Evolutionary conservation across 495 filamentous ascomycete species (phyloP).

Genomic region (Penicillium cataractarum): DNA sequence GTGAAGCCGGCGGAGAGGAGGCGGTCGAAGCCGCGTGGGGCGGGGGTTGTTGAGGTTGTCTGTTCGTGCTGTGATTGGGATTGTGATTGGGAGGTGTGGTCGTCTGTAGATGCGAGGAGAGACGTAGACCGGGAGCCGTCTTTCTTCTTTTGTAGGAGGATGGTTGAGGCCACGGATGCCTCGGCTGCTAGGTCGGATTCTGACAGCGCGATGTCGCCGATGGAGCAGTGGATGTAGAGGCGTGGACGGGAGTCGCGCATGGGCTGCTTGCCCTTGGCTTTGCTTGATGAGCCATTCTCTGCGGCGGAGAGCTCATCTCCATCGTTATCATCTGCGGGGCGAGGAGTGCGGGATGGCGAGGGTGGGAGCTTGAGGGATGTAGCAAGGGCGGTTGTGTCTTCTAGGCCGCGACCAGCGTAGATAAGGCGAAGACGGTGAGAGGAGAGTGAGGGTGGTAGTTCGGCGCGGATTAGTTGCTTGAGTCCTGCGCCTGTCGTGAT

Average conservation of each 20-base stretch:
- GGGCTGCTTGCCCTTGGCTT: constrained; percentile 60
- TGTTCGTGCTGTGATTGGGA: constrained; percentile 19
- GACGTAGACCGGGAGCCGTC: constrained; percentile 12
- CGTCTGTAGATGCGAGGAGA: constrained; percentile 1
- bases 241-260: constrained; percentile 49
- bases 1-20: constrained; percentile 81
- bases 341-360: constrained; percentile 45
- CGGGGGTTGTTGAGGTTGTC: constrained; percentile 52
- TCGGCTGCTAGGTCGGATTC: constrained; percentile 70
- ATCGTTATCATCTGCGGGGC: constrained; percentile 33
- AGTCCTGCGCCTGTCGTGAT: constrained; percentile 73
- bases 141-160: constrained; percentile 26
- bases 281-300: constrained; percentile 30
- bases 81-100: not conserved
- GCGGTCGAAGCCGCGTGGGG: constrained; percentile 88
- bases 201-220: constrained; percentile 68
- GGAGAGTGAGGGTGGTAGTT: constrained; percentile 64
- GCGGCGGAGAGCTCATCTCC: constrained; percentile 30
- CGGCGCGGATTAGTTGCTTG: constrained; percentile 77
- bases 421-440: constrained; percentile 80
- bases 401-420: constrained; percentile 80
- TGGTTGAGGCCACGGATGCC: constrained; percentile 51
- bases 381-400: constrained; percentile 67
- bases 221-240: constrained; percentile 88
- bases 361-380: constrained; percentile 64